Evolutionary conservation across 306 rosid genomes (phyloP), one percentile per base, ranked within the genome.

Genomic region (Trifolium fragiferum): DNA sequence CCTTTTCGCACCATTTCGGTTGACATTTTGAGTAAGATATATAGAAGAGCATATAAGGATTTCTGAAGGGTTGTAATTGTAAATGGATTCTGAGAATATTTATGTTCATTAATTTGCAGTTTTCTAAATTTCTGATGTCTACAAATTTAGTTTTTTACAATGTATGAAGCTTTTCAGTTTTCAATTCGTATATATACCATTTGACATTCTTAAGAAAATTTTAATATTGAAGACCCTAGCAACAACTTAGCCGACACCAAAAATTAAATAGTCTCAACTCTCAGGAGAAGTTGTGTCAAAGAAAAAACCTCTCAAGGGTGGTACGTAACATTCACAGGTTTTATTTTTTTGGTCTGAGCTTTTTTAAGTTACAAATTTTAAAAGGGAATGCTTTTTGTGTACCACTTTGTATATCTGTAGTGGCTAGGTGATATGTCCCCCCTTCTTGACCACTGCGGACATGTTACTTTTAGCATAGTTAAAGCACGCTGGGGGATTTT

Each of bases 21-120:
- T 40, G 67, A 43, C 43, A 65, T 53, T 47, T 63, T 72, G 20
- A 30, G 43, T 60, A 60, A 62, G 25, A 62, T 61, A 18, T 33
- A n/a, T 72, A 32, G 33, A 64, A 64, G 32, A 41, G 51, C 8
- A 32, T 32, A 35, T 15, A 18, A 41, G 68, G 21, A 57, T 8
- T 25, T 23, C 15, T 23, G 18, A 11, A 35, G n/a, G 66, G 54
- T 40, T 57, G 41, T 20, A 38, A 7, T 3, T 54, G 60, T 20
- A n/a, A 19, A 43, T n/a, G 2, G 7, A 30, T 18, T 16, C 37
- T 19, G 3, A 30, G 37, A 74, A 32, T 46, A 41, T 16, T 8
- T 25, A 15, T 62, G 35, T 63, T 74, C 47, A 41, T 18, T 25
- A 47, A 25, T 33, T 30, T 63, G 25, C 63, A 62, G 64, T 60